A percentile compares a stretch with the other conserved stretches of the same genome.
phyloP scores from a whole-genome alignment of 306 rosid species.

The Begonia fuchsioides region DNA sequence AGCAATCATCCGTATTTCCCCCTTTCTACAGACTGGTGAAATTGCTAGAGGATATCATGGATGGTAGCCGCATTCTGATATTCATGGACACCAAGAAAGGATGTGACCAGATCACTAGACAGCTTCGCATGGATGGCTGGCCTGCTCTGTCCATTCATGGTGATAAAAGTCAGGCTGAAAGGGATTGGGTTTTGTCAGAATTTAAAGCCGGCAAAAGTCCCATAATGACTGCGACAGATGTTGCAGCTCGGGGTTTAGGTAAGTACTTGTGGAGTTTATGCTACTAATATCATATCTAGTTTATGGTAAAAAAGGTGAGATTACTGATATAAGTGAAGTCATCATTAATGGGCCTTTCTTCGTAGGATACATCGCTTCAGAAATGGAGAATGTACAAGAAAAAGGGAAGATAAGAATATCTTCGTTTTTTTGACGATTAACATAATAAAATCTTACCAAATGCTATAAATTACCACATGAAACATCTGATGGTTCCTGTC shows the following conservation, averaged over 20 bases:
- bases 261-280: slow-evolving; percentile 4
- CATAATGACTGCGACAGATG: slow-evolving; percentile 96
- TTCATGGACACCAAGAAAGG: slow-evolving; percentile 99
- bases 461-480: too few relatives aligned
- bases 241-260: slow-evolving; percentile 99
- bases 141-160: slow-evolving; percentile 99
- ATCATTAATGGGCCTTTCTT: too few relatives aligned
- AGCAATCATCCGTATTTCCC: slow-evolving; percentile 14
- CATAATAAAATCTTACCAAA: too few relatives aligned
- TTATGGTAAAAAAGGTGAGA: too few relatives aligned
- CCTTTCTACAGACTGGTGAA: slow-evolving; percentile 62
- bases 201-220: slow-evolving; percentile 97
- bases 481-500: too few relatives aligned
- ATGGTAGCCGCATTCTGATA: slow-evolving; percentile 89
- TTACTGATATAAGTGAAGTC: too few relatives aligned
- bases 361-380: too few relatives aligned
- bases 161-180: slow-evolving; percentile 97
- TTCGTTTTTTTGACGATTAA: too few relatives aligned
- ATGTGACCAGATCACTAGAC: slow-evolving; percentile 87
- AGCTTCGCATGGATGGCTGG: slow-evolving; percentile 99
- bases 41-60: slow-evolving; percentile 93
- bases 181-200: slow-evolving; percentile 98
- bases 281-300: too few relatives aligned
- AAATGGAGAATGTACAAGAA: too few relatives aligned
- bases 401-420: too few relatives aligned